A percentile compares a stretch with the other conserved stretches of the same genome.
These are phyloP conservation scores for Verticillium longisporum DNA, from an alignment of 2,329 filamentous ascomycete genomes.

Conservation along the genomic window DNA sequence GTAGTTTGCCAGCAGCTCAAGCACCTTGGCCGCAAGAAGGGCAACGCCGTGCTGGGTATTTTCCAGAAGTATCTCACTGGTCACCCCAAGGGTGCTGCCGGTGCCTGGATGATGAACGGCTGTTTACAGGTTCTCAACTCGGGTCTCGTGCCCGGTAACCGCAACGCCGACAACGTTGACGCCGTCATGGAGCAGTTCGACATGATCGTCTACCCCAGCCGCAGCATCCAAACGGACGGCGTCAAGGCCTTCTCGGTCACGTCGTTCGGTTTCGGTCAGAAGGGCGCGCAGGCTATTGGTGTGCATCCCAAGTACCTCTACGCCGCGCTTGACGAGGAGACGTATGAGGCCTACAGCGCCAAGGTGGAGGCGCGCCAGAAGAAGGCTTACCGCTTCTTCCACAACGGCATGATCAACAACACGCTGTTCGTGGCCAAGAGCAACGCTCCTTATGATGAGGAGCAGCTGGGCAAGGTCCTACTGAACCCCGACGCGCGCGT, in stretches of 20 bases:
- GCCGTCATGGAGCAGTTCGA: conserved; percentile 96
- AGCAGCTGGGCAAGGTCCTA: conserved; percentile 80
- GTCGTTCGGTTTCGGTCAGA: conserved; percentile 98
- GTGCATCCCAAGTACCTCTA: conserved; percentile 95
- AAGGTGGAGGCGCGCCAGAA: conserved; percentile 94
- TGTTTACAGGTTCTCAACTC: conserved; percentile 92
- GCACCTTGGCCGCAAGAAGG: conserved; percentile 92
- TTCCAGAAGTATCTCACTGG: conserved; percentile 99
- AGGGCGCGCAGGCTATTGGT: conserved; percentile 95
- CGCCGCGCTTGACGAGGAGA: conserved; percentile 81
- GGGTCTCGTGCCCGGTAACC: conserved; percentile 91
- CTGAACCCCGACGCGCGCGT: conserved; percentile 92
- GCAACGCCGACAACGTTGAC: conserved; percentile 96
- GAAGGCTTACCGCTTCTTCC: conserved; percentile 98
- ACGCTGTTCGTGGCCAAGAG: conserved; percentile 93
- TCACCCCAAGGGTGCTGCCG: conserved; percentile 97
- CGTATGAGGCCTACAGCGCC: conserved; percentile 73
- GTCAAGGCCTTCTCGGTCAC: conserved; percentile 98
- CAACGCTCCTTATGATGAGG: conserved; percentile 82
- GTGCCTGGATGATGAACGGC: conserved; percentile 99
- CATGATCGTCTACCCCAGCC: conserved; percentile 94
- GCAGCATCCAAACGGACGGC: conserved; percentile 92
- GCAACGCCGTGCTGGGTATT: conserved; percentile 90
- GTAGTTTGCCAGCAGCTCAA: conserved; percentile 94
- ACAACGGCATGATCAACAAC: conserved; percentile 98